phyloP scores from a whole-genome alignment of 441 rosid species.

The Gossypium schwendimanii region DNA sequence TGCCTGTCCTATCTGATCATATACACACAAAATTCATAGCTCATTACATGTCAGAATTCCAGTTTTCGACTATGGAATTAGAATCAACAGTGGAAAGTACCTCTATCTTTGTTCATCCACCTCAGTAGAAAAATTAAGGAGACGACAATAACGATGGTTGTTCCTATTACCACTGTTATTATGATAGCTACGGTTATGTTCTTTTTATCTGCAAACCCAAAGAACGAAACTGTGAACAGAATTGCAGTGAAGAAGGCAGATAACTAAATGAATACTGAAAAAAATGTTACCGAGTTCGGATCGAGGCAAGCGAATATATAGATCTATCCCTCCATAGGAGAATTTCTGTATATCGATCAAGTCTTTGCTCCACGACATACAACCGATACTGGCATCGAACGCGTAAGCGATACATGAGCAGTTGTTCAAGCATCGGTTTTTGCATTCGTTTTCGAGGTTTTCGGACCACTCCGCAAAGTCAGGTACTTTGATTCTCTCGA shows the following conservation, averaged over 20 bases:
- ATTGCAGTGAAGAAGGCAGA: neutral
- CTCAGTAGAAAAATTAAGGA: neutral
- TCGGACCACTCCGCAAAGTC: neutral
- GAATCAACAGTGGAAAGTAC: neutral
- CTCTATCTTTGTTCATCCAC: neutral
- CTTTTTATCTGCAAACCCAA: neutral
- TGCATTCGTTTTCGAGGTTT: neutral
- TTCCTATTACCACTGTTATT: neutral
- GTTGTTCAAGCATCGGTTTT: neutral
- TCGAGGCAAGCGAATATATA: neutral
- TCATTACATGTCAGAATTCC: neutral
- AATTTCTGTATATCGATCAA: neutral
- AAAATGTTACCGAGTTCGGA: neutral
- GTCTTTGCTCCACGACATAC: neutral
- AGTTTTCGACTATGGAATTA: neutral
- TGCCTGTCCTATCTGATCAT: neutral
- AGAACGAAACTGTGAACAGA: too few species aligned
- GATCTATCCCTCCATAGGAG: neutral
- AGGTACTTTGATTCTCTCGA: neutral
- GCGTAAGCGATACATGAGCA: constrained; percentile 5
- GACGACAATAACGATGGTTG: neutral
- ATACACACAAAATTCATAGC: neutral
- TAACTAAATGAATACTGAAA: neutral
- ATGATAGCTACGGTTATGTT: neutral
- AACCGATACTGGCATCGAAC: neutral